Evolutionary conservation across 495 filamentous ascomycete species (phyloP).

Genomic region (Penicillium canescens): DNA sequence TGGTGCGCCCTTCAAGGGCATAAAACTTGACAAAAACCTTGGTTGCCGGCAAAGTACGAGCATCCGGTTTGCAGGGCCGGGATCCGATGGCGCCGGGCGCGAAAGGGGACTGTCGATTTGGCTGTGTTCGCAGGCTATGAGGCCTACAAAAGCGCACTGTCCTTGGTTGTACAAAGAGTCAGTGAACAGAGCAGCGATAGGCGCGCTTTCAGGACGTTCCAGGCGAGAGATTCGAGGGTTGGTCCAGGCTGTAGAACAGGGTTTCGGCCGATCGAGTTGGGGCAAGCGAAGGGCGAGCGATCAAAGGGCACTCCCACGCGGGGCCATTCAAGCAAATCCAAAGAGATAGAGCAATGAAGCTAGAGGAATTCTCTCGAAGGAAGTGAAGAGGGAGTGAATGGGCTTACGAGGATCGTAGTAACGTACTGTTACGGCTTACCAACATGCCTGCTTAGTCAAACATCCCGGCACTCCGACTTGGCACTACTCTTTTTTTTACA

Average conservation of each 20-base stretch:
- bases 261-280: conserved; percentile 7
- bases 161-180: not conserved
- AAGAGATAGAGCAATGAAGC: not conserved
- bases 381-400: conserved; percentile 2
- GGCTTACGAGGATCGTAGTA: conserved; percentile 1
- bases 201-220: not conserved
- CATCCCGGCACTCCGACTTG: not conserved
- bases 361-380: conserved; percentile 2
- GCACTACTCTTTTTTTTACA: conserved; percentile 1
- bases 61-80: conserved; percentile 33
- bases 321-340: conserved; percentile 2
- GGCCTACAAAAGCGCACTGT: conserved; percentile 2
- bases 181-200: not conserved
- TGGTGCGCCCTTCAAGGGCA: conserved; percentile 30
- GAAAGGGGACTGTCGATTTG: not conserved
- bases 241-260: not conserved
- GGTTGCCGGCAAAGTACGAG: conserved; percentile 15
- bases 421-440: conserved; percentile 4
- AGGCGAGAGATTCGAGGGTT: not conserved
- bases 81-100: conserved; percentile 25
- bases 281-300: not conserved
- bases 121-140: conserved; percentile 1
- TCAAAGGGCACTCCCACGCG: conserved; percentile 7
- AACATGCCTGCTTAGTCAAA: conserved; percentile 2
- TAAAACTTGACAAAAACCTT: conserved; percentile 25